phyloP scores from a whole-genome alignment of 441 rosid genomes.

The Erysimum pusillum region DNA sequence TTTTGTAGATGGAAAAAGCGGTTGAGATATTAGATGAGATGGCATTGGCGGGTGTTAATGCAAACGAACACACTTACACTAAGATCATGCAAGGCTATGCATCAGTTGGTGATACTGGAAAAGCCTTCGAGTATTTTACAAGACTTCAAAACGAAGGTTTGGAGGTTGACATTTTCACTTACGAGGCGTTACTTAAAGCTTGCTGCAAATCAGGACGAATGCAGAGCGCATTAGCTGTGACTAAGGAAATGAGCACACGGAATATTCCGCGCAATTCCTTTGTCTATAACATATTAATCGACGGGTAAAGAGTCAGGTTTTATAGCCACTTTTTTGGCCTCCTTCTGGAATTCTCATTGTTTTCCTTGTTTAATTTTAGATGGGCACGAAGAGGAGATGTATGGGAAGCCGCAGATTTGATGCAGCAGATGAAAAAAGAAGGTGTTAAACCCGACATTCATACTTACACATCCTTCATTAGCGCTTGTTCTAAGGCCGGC shows the following conservation, averaged over 20 bases:
- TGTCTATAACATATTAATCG: constrained; percentile 88
- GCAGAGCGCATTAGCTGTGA: constrained; percentile 98
- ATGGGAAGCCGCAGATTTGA: constrained; percentile 97
- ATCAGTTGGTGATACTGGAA: constrained; percentile 89
- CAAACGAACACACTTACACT: constrained; percentile 90
- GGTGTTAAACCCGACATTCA: constrained; percentile 91
- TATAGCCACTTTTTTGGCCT: background rate
- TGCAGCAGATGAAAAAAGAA: constrained; percentile 91
- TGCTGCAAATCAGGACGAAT: constrained; percentile 98
- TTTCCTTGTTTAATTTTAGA: constrained; percentile 49
- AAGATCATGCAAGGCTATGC: constrained; percentile 99
- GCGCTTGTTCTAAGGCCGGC: constrained; percentile 97
- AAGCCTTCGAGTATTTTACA: constrained; percentile 87
- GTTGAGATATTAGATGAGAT: constrained; percentile 90
- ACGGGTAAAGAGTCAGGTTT: constrained; percentile 63
- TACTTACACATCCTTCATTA: constrained; percentile 92
- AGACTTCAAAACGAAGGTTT: constrained; percentile 86
- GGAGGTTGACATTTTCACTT: constrained; percentile 82
- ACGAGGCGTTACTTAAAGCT: constrained; percentile 92
- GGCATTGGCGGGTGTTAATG: constrained; percentile 78
- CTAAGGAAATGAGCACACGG: constrained; percentile 87
- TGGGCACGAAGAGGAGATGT: constrained; percentile 99
- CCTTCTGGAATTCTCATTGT: background rate
- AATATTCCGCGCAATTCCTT: constrained; percentile 82
- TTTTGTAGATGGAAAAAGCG: constrained; percentile 87